Evolutionary conservation across 2,329 filamentous ascomycete species (phyloP), one percentile per base, ranked within the genome.

Genomic region (Sarocladiaceae sp.): DNA sequence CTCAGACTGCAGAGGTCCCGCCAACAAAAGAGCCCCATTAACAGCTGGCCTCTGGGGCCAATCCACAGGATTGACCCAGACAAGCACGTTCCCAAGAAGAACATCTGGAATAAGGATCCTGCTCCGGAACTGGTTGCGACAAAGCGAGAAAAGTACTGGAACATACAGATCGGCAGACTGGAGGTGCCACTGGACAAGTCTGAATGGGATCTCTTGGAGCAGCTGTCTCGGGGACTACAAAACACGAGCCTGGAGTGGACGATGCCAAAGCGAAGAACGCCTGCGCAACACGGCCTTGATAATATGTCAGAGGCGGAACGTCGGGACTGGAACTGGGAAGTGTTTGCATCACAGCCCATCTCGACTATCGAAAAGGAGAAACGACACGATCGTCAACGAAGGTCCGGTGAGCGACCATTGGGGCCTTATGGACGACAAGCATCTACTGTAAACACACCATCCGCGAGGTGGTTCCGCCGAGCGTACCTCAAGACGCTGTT

Each of bases 151-250:
- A 64, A 59, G 18, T 74, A 70, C 62, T 83, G 75, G 72, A 67
- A 59, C 29, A 46, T 46, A 3, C 54, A 65, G 13, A 60, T 70
- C 1, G 57, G 66, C 11, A 74, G 70, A 47, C 49, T 79, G 6
- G 61, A 77, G 52, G 74, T 76, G n/a, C 80, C 80, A 0, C 47
- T 83, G 13, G 66, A 67, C 6, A 60, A 57, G 21, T 61, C 64
- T 15, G 76, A 82, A 53, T 83, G 77, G 77, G 66, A 80, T 12
- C 55, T 69, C 12, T 58, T 83, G n/a, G 59, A 59, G n/a, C 58
- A 60, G 19, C 51, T 83, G 27, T 66, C 66, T 3, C 49, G 53
- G 6, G 77, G 72, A 1, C 59, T 60, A 20, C 66, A 66, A 9
- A 56, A 55, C 2, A 53, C 54, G 39, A 42, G 48, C 16, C 47